A percentile compares a stretch with the other conserved stretches of the same genome.
phyloP scores from a whole-genome alignment of 1,139 yeast species.

The Kluyveromyces marxianus region DNA sequence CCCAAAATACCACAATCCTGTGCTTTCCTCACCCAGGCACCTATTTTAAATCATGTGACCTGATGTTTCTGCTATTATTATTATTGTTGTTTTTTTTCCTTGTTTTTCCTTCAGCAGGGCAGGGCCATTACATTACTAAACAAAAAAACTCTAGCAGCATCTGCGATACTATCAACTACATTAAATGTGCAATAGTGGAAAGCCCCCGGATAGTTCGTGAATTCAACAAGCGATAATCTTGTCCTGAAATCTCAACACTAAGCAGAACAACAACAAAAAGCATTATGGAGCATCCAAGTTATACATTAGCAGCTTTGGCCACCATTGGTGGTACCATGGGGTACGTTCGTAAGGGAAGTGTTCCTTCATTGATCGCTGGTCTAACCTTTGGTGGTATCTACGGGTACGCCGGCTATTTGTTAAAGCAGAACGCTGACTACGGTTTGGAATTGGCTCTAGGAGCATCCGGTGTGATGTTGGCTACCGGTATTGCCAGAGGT shows the following conservation, averaged over 20 bases:
- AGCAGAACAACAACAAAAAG: background rate
- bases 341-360: slow-evolving; percentile 48
- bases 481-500: slow-evolving; percentile 67
- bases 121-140: no score
- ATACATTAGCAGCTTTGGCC: slow-evolving; percentile 66
- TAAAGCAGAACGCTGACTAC: slow-evolving; percentile 63
- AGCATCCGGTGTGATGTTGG: slow-evolving; percentile 55
- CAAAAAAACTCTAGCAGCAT: no score
- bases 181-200: no score
- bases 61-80: no score
- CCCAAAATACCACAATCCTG: no score
- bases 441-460: slow-evolving; percentile 79
- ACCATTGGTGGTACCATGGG: slow-evolving; percentile 72
- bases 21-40: no score
- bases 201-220: no score
- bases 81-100: no score
- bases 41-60: no score
- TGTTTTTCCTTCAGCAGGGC: no score
- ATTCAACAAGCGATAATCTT: no score
- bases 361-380: slow-evolving; percentile 80
- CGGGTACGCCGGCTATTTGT: slow-evolving; percentile 71
- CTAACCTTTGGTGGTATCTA: slow-evolving; percentile 58
- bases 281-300: slow-evolving; percentile 67
- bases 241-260: background rate
- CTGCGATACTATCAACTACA: no score